Conservation (phyloP, 345 rosid genomes). For the Euphorbia lathyris region DNA sequence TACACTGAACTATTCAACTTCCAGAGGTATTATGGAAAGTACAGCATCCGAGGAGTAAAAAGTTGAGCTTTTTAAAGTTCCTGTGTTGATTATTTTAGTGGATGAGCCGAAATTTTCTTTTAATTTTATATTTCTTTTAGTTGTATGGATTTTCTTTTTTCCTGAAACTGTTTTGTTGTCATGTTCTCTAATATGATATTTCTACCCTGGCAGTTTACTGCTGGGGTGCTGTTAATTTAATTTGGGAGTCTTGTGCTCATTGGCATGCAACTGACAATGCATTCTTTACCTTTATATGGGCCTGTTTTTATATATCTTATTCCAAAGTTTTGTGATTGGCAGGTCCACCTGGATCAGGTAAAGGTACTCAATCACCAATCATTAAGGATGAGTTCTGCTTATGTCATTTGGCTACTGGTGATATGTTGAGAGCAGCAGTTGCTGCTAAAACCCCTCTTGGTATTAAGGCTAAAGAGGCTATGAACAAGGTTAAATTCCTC, state of each 20-base stretch:
- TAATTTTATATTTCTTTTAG: not conserved
- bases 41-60: not conserved
- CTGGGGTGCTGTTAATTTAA: not conserved
- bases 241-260: not conserved
- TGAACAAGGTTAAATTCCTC: conserved; percentile 68
- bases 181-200: not conserved
- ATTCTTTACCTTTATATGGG: not conserved
- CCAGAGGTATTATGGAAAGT: conserved; percentile 3
- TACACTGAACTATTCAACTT: not conserved
- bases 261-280: not conserved
- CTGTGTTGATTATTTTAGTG: not conserved
- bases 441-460: conserved; percentile 95
- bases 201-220: not conserved
- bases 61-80: not conserved
- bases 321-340: conserved; percentile 9
- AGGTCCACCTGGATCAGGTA: conserved; percentile 99
- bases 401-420: conserved; percentile 99
- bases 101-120: too few relatives aligned
- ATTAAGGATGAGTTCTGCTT: conserved; percentile 92
- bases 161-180: too few relatives aligned
- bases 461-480: conserved; percentile 90
- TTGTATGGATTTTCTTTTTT: not conserved
- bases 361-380: conserved; percentile 94
- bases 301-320: not conserved
- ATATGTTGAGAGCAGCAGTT: conserved; percentile 97